phyloP scores from a whole-genome alignment of 768 basidiomycete species.

The Leucocoprinus sp. region DNA sequence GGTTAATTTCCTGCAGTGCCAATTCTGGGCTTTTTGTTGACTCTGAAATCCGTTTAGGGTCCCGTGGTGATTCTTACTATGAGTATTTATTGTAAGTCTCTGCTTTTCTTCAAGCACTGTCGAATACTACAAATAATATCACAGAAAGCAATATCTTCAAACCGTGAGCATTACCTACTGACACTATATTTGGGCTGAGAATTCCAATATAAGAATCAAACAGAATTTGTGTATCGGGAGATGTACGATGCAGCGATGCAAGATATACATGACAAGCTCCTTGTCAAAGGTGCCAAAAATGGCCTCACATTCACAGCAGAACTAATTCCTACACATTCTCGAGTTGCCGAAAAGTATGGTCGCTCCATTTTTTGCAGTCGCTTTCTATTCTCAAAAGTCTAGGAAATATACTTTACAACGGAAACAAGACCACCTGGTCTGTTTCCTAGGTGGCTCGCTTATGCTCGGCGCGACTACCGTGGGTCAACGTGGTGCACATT shows the following conservation, averaged over 20 bases:
- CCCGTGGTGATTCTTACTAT: constrained; percentile 89
- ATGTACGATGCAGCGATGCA: constrained; percentile 86
- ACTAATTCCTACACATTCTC: constrained; percentile 45
- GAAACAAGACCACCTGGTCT: constrained; percentile 95
- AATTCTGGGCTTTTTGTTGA: constrained; percentile 40
- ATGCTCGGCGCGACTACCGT: constrained; percentile 78
- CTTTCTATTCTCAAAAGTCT: not conserved
- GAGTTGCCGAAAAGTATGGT: constrained; percentile 20
- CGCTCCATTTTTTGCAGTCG: not conserved
- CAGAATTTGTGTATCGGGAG: constrained; percentile 74
- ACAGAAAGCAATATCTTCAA: constrained; percentile 75
- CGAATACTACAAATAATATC: not conserved
- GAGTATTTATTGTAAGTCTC: constrained; percentile 71
- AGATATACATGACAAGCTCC: constrained; percentile 66
- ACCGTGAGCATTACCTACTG: constrained; percentile 39
- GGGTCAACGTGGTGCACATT: constrained; percentile 37
- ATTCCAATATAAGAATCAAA: constrained; percentile 42
- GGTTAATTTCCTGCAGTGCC: not conserved
- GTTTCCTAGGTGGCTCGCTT: constrained; percentile 89
- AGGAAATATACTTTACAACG: constrained; percentile 66
- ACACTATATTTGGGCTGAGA: not conserved
- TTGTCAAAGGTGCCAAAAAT: constrained; percentile 51
- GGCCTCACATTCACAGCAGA: constrained; percentile 76
- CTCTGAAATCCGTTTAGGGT: constrained; percentile 85
- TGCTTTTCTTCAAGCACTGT: not conserved